phyloP scores from a whole-genome alignment of 2,329 filamentous ascomycete genomes.

The Colletotrichum sp. region DNA sequence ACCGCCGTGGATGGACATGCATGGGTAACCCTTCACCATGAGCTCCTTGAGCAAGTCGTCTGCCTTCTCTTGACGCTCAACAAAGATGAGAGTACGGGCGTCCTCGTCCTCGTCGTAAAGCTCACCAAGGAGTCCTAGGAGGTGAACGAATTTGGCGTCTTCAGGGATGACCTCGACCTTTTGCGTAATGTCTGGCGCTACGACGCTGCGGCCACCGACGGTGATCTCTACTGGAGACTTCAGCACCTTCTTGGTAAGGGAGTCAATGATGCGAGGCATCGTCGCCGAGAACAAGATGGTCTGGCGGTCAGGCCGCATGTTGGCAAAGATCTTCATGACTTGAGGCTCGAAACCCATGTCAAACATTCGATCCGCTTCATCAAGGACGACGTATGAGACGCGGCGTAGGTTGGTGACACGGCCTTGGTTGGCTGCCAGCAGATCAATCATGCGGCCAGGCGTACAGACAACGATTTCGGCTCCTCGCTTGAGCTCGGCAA shows the following conservation, averaged over 20 bases:
- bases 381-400: slow-evolving; percentile 92
- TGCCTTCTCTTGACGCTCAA: slow-evolving; percentile 89
- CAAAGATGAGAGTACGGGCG: slow-evolving; percentile 87
- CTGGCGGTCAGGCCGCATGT: slow-evolving; percentile 89
- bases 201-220: slow-evolving; percentile 86
- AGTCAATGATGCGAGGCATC: slow-evolving; percentile 92
- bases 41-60: slow-evolving; percentile 80
- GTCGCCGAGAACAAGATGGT: slow-evolving; percentile 97
- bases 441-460: slow-evolving; percentile 93
- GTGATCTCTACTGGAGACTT: slow-evolving; percentile 88
- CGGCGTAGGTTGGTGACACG: slow-evolving; percentile 89
- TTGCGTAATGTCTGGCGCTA: slow-evolving; percentile 92
- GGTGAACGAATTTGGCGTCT: slow-evolving; percentile 79
- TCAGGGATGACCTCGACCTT: slow-evolving; percentile 88
- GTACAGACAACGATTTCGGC: slow-evolving; percentile 96
- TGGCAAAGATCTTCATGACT: slow-evolving; percentile 94
- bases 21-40: slow-evolving; percentile 85
- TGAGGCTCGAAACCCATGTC: slow-evolving; percentile 99
- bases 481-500: slow-evolving; percentile 93
- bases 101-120: slow-evolving; percentile 89
- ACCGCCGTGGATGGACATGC: slow-evolving; percentile 92
- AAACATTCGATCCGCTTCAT: slow-evolving; percentile 99
- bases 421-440: slow-evolving; percentile 92
- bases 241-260: slow-evolving; percentile 86
- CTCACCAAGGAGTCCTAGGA: slow-evolving; percentile 86